These are phyloP conservation scores for Hypoxylon sp. DNA, from an alignment of 2,329 filamentous ascomycete species.

Conservation along the genomic window DNA sequence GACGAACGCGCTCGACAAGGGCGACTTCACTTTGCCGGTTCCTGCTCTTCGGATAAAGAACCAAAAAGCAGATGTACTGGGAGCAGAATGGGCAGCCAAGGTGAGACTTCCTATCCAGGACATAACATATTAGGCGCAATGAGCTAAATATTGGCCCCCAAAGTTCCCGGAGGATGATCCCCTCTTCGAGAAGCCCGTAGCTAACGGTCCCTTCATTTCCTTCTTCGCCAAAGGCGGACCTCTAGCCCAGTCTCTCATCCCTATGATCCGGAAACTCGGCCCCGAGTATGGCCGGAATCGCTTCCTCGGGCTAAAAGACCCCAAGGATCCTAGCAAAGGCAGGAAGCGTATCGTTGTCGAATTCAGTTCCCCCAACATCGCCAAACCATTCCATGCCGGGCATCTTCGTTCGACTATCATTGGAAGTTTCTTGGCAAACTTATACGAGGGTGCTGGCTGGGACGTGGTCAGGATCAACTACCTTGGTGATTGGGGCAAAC, in stretches of 20 bases:
- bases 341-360: conserved; percentile 71
- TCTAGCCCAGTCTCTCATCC: conserved; percentile 74
- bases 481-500: conserved; percentile 83
- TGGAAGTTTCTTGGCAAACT: conserved; percentile 77
- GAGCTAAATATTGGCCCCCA: conserved; percentile 28
- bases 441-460: conserved; percentile 77
- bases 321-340: conserved; percentile 54
- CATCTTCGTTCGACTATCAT: conserved; percentile 83
- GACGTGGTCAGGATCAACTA: conserved; percentile 80
- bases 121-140: neutral
- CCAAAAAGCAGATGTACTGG: conserved; percentile 72
- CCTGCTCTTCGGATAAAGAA: conserved; percentile 84
- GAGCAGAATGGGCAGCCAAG: conserved; percentile 71
- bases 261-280: conserved; percentile 74
- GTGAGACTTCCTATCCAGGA: conserved; percentile 53
- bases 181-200: conserved; percentile 76
- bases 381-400: conserved; percentile 80
- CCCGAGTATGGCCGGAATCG: conserved; percentile 74
- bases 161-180: conserved; percentile 78
- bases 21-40: conserved; percentile 82
- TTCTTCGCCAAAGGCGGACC: conserved; percentile 84
- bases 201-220: conserved; percentile 76
- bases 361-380: conserved; percentile 82
- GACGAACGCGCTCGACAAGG: conserved; percentile 84
- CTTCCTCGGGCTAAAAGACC: conserved; percentile 68